Evolutionary conservation across 179 eudicot species (phyloP), one percentile per base, ranked within the genome.

Genomic region (Vitellaria paradoxa): DNA sequence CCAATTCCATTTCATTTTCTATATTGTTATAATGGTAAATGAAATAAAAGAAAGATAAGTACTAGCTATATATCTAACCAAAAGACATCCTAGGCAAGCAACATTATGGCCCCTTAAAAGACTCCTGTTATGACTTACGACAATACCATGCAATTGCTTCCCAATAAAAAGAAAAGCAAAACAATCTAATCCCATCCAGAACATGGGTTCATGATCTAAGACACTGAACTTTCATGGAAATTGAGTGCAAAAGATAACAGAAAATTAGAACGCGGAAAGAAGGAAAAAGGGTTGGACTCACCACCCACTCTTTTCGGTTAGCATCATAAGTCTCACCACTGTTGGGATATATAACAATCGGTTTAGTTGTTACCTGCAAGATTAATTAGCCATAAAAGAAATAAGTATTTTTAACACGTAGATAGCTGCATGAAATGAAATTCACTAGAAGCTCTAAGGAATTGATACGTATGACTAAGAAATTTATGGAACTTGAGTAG

Each of bases 281-380:
- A 42, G 62, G 57, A 56, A 3, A 30, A 30, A 50, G 4, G n/a
- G 69, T n/a, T 18, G 10, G 60, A 87, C 95, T 87, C 70, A 95
- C 99, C 94, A 93, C 93, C 98, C 99, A 93, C 26, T 89, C 86
- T 86, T 93, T 96, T 73, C 64, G 76, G 30, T 65, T 80, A 2
- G 81, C 90, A 86, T 93, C 90, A 70, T 93, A 93, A 40, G 85
- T 87, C 88, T 96, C 99, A 8, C 98, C 98, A 61, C 94, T 91
- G 80, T 96, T 96, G 11, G 99, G 99, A 85, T 96, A 93, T 78
- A 93, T 72, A 20, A 96, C 83, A 26, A 93, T 80, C 26, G 96
- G 94, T 77, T 93, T 96, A 47, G 64, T 79, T 47, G 92, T 79
- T 76, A 84, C 96, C 97, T 93, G 87, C 77, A 80, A 65, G 15